Base-by-base conservation (phyloP, 2,329 filamentous ascomycete genomes). In the Diaporthe helianthi region DNA sequence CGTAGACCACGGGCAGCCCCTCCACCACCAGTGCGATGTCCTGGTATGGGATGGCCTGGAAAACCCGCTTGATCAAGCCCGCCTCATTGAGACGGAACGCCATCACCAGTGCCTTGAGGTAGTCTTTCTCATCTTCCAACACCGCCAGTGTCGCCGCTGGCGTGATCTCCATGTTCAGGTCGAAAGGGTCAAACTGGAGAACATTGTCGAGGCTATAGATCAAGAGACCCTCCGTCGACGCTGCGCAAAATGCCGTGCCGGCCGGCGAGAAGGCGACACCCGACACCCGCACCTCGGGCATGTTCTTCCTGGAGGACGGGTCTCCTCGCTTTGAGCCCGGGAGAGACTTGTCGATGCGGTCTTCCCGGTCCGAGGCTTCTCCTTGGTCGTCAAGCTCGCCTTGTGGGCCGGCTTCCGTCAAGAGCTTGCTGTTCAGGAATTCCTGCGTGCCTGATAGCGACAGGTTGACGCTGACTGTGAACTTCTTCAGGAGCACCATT, bases 381-480 rank as follows among this genome's bases (percentile, higher is more conserved):
- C 92, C 94, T 76, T 92, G 89, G 65, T 94, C 91, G 76, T 99
- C 95, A 22, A 99, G 87, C n/a, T 97, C 88, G 9, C 87, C 94
- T 66, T 86, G 82, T 0, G 96, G 92, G 1, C 96, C 96, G 17
- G 93, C 95, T 81, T 98, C 96, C 13, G 94, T 98, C 75, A 99
- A 86, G 24, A 93, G 85, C 76, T 91, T 93, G 83, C 93, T 97
- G 85, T 97, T 98, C 73, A 99, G 86, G 80, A 97, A 97, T 79
- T 99, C 96, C 77, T 98, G 95, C 0, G 96, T 99, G 55, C 96
- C 96, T 24, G 97, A 94, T 3, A 99, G 84, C 1, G 94, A 97
- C n/a, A 98, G 84, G 79, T 99, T 99, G 76, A 97, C 89, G 74
- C 93, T 97, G 76, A 98, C 94, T 1, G 95, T 98, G 77, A 92